Conservation (phyloP, 495 filamentous ascomycete species). For the Penicillium bialowiezense region DNA sequence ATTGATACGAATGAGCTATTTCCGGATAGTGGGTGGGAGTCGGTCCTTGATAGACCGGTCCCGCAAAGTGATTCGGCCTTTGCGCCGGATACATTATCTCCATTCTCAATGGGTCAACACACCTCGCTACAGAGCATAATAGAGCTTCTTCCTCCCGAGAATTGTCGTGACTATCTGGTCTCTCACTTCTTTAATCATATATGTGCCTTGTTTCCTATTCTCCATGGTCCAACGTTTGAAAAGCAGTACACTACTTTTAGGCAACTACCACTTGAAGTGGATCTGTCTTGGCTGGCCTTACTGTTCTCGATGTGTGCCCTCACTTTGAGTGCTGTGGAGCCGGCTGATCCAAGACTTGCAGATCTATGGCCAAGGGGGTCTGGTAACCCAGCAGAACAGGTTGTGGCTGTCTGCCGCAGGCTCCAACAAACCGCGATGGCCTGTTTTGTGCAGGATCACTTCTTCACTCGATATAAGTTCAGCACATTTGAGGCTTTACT, state of each 20-base stretch:
- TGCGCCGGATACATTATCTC: neutral
- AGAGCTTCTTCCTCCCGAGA: constrained; percentile 7
- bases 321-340: constrained; percentile 11
- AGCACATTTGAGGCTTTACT: constrained; percentile 19
- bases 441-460: constrained; percentile 10
- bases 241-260: constrained; percentile 15
- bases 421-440: constrained; percentile 7
- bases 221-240: constrained; percentile 24
- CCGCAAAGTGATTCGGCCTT: neutral
- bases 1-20: neutral
- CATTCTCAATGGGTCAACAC: constrained; percentile 7
- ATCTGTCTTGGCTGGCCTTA: constrained; percentile 18
- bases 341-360: constrained; percentile 8
- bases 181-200: constrained; percentile 15
- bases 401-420: neutral
- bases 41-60: constrained; percentile 1
- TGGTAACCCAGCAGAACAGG: neutral
- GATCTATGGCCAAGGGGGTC: constrained; percentile 1
- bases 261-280: constrained; percentile 1
- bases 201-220: constrained; percentile 17
- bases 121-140: constrained; percentile 10
- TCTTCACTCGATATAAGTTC: constrained; percentile 12
- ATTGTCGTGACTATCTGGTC: constrained; percentile 17
- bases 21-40: neutral
- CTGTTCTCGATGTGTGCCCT: constrained; percentile 15